Percentiles rank a stretch among this genome's conserved stretches.
phyloP scores from a whole-genome alignment of 2,329 filamentous ascomycete species.

The Endoconidiophora laricicola region DNA sequence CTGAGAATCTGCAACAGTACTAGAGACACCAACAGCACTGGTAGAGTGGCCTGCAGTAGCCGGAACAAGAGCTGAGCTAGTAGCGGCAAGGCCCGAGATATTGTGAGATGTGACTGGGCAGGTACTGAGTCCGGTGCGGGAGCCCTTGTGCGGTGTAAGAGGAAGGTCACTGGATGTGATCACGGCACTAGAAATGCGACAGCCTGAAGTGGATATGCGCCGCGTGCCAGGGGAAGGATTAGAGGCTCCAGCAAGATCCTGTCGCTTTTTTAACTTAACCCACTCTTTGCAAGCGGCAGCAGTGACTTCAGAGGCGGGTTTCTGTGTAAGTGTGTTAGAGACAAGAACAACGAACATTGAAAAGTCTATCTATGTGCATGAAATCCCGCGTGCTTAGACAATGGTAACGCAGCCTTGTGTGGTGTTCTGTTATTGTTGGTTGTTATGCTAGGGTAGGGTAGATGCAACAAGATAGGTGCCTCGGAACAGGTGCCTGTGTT shows the following conservation, averaged over 20 bases:
- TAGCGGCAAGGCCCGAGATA: no score
- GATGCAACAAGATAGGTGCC: not conserved
- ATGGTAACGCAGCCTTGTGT: not conserved
- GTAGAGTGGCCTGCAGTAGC: no score
- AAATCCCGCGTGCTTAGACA: no score
- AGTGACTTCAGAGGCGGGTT: not conserved
- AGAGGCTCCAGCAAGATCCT: not conserved
- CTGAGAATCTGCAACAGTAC: no score
- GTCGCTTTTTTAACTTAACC: not conserved
- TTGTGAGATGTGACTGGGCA: no score
- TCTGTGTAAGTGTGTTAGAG: not conserved
- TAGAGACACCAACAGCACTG: no score
- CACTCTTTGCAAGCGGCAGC: conserved; percentile 5
- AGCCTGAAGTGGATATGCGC: not conserved
- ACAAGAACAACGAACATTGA: not conserved
- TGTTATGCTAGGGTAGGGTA: not conserved
- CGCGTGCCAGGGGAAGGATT: not conserved
- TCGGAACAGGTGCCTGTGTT: conserved; percentile 4
- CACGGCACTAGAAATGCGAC: conserved; percentile 4
- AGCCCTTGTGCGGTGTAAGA: not conserved
- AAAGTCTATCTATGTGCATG: not conserved
- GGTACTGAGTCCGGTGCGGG: not conserved
- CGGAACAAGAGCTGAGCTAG: no score
- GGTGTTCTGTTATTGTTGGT: not conserved
- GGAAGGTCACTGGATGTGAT: conserved; percentile 3